These are phyloP conservation scores for Serpula lacrymans DNA, from an alignment of 768 basidiomycete species.

Conservation along the genomic window DNA sequence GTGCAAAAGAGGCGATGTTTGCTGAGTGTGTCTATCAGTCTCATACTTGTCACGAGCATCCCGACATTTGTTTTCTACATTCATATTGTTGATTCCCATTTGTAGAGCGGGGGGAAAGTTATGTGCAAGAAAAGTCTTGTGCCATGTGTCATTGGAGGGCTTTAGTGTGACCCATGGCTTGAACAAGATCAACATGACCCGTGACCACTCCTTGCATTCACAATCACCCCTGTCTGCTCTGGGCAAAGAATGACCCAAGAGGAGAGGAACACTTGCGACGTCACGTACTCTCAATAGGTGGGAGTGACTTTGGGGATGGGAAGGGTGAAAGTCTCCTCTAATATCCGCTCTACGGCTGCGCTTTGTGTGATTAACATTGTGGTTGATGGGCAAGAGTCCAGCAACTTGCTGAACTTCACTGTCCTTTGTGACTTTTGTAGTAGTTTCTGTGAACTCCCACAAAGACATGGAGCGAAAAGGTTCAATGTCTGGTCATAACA, in stretches of 20 bases:
- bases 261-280: constrained; percentile 3
- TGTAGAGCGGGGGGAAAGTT: neutral
- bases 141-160: neutral
- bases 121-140: neutral
- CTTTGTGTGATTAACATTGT: too few species aligned
- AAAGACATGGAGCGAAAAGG: neutral
- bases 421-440: too few species aligned
- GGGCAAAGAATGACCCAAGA: constrained; percentile 1
- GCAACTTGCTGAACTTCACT: too few species aligned
- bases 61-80: constrained; percentile 5
- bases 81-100: constrained; percentile 3
- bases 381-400: too few species aligned
- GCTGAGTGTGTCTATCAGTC: too few species aligned
- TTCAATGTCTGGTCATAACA: too few species aligned
- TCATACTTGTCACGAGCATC: constrained; percentile 6
- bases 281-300: constrained; percentile 1
- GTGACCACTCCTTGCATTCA: constrained; percentile 1
- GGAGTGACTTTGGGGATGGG: constrained; percentile 1
- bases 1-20: too few species aligned
- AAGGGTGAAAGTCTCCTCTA: too few species aligned
- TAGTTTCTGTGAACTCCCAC: constrained; percentile 3
- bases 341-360: too few species aligned
- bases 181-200: constrained; percentile 9
- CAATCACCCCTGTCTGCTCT: neutral
- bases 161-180: constrained; percentile 10